These are phyloP conservation scores for Nitzschia sp. DNA, from an alignment of 108 stramenopile species.

Conservation along the genomic window DNA sequence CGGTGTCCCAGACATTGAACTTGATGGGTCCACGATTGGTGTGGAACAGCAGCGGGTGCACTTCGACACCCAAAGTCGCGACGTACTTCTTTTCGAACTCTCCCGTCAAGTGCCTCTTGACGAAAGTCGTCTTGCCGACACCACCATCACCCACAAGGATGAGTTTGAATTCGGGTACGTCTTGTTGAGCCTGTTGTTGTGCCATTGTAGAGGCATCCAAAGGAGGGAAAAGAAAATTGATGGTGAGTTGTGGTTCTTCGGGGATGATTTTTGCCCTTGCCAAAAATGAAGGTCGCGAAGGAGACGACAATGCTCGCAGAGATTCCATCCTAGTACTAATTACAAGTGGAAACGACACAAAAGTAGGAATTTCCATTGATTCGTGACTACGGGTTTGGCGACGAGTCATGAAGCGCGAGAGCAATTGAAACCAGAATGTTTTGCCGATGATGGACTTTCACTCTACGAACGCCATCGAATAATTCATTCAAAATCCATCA, in stretches of 20 bases:
- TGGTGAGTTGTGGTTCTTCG: not conserved
- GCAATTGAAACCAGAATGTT: too few relatives aligned
- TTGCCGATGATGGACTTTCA: too few relatives aligned
- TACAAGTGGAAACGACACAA: not conserved
- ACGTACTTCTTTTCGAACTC: slow-evolving; percentile 99
- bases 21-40: slow-evolving; percentile 98
- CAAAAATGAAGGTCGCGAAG: not conserved
- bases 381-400: not conserved
- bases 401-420: not conserved
- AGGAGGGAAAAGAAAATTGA: not conserved
- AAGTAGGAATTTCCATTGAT: not conserved
- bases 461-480: too few relatives aligned
- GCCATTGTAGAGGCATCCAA: slow-evolving; percentile 3
- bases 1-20: slow-evolving; percentile 99
- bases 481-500: too few relatives aligned
- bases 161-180: slow-evolving; percentile 96
- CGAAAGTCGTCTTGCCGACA: slow-evolving; percentile 98
- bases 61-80: slow-evolving; percentile 93
- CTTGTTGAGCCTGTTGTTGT: not conserved
- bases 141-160: slow-evolving; percentile 99
- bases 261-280: not conserved
- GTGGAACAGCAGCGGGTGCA: slow-evolving; percentile 97
- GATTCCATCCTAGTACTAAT: not conserved
- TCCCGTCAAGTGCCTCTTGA: slow-evolving; percentile 98
- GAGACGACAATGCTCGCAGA: not conserved